phyloP scores from a whole-genome alignment of 2,329 filamentous ascomycete genomes.

The Colletotrichum trifolii region DNA sequence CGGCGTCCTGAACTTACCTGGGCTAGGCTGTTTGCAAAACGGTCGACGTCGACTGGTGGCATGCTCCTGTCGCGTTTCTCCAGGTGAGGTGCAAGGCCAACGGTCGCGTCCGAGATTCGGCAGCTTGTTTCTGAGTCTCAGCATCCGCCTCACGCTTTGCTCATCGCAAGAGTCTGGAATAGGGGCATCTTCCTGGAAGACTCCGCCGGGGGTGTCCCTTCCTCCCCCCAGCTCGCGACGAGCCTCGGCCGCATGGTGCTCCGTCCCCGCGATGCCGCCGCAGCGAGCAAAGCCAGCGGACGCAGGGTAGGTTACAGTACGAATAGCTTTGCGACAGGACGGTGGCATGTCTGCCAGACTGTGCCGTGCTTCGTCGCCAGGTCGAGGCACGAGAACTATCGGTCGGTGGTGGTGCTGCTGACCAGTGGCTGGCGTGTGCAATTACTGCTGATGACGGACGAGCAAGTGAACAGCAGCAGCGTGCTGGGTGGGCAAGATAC shows the following conservation, averaged over 20 bases:
- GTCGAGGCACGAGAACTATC: too few species aligned
- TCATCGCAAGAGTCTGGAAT: constrained; percentile 5
- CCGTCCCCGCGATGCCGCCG: constrained; percentile 16
- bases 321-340: constrained; percentile 24
- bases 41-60: background rate
- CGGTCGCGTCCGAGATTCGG: constrained; percentile 18
- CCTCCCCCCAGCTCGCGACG: constrained; percentile 16
- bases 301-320: constrained; percentile 29
- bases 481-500: too few species aligned
- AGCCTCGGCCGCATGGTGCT: constrained; percentile 25
- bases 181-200: constrained; percentile 33
- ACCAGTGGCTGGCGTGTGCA: too few species aligned
- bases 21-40: background rate
- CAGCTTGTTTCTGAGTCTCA: constrained; percentile 16
- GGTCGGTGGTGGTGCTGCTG: too few species aligned
- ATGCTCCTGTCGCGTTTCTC: background rate
- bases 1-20: constrained; percentile 3
- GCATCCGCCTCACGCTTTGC: constrained; percentile 2
- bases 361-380: background rate
- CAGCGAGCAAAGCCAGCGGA: constrained; percentile 9
- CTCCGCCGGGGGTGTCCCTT: constrained; percentile 9
- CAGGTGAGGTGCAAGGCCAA: constrained; percentile 4
- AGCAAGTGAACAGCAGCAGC: too few species aligned
- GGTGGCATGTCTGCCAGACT: constrained; percentile 6
- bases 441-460: too few species aligned